A percentile compares a stretch with the other conserved stretches of the same genome.
phyloP scores from a whole-genome alignment of 2,329 filamentous ascomycete species.

The Magnaporthales sp. region DNA sequence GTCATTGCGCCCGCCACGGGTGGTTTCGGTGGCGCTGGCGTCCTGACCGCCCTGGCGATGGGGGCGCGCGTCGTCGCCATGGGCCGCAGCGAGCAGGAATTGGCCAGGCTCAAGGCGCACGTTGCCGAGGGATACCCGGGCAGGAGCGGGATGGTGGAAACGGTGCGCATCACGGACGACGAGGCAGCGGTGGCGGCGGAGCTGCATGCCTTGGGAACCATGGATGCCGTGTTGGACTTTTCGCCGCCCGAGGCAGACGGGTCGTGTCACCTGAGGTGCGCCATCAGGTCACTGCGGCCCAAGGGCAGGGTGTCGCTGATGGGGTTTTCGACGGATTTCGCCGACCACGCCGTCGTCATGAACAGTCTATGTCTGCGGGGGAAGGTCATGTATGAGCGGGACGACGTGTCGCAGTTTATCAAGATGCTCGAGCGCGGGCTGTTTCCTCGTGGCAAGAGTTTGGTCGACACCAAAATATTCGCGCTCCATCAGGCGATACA shows the following conservation, averaged over 20 bases:
- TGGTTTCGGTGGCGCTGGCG: slow-evolving; percentile 32
- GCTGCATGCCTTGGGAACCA: neutral
- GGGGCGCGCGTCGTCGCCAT: slow-evolving; percentile 41
- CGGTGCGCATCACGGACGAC: neutral
- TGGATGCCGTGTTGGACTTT: neutral
- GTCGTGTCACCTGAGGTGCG: neutral
- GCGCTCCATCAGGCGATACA: neutral
- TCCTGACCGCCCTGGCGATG: slow-evolving; percentile 35
- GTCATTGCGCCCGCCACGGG: slow-evolving; percentile 38
- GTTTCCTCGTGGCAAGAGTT: neutral
- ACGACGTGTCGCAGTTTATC: neutral
- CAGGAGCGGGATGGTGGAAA: neutral
- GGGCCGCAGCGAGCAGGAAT: slow-evolving; percentile 27
- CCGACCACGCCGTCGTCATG: neutral
- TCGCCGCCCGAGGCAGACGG: neutral
- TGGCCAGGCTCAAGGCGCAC: slow-evolving; percentile 18
- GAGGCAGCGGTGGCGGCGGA: neutral
- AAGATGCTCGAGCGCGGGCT: neutral
- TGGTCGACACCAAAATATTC: neutral
- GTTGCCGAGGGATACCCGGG: neutral
- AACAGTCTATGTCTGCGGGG: neutral
- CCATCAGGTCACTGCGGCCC: neutral
- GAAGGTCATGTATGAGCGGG: neutral
- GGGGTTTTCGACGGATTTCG: neutral
- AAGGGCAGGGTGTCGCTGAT: neutral